Percentiles rank a stretch among this genome's conserved stretches.
These are phyloP conservation scores for Myxozyma geophila DNA, from an alignment of 805 yeast genomes.

Conservation along the genomic window DNA sequence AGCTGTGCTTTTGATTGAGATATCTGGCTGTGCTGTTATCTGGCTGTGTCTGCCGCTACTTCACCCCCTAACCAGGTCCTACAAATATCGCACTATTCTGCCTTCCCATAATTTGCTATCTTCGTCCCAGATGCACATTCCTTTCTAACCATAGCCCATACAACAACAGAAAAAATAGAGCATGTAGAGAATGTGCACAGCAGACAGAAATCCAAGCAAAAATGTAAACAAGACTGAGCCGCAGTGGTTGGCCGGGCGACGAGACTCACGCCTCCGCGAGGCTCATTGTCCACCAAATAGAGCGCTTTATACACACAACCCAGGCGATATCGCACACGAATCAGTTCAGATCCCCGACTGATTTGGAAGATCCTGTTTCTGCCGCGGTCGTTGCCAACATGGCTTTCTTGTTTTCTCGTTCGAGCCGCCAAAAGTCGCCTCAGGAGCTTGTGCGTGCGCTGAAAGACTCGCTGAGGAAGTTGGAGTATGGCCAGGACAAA, in stretches of 20 bases:
- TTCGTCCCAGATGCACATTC: too few relatives aligned
- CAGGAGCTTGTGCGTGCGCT: slow-evolving; percentile 77
- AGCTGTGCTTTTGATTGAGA: too few relatives aligned
- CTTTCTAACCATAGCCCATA: too few relatives aligned
- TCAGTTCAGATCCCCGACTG: slow-evolving; percentile 2
- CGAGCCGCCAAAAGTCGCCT: slow-evolving; percentile 79
- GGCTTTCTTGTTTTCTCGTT: slow-evolving; percentile 88
- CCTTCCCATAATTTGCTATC: too few relatives aligned
- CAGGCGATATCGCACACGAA: not conserved
- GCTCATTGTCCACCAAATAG: not conserved
- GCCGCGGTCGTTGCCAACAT: slow-evolving; percentile 46
- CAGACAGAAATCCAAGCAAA: not conserved
- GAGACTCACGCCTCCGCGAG: not conserved
- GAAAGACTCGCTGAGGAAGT: slow-evolving; percentile 63
- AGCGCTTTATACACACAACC: not conserved
- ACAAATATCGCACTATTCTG: too few relatives aligned
- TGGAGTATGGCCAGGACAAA: slow-evolving; percentile 46
- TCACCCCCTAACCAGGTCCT: too few relatives aligned
- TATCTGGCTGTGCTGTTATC: too few relatives aligned
- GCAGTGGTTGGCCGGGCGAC: slow-evolving; percentile 20
- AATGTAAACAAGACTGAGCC: slow-evolving; percentile 15
- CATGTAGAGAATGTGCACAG: not conserved
- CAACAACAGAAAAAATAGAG: too few relatives aligned
- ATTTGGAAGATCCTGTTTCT: not conserved
- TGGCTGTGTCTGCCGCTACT: too few relatives aligned